phyloP scores from a whole-genome alignment of 1,139 yeast genomes.

The Pichia sp. region DNA sequence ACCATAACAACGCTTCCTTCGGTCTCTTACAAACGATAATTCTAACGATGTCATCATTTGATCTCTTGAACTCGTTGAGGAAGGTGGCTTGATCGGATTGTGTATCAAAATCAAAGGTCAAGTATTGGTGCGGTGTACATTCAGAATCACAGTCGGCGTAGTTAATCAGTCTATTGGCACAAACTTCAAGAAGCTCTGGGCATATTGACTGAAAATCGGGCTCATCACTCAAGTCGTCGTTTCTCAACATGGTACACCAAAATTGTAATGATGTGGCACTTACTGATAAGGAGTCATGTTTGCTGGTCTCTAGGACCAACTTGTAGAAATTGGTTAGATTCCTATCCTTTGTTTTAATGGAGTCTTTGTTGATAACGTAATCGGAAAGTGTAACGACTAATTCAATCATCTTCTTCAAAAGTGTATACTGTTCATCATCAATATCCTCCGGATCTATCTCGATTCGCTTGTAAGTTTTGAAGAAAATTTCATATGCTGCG shows the following conservation, averaged over 20 bases:
- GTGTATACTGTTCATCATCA: conserved; percentile 71
- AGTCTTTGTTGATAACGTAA: conserved; percentile 41
- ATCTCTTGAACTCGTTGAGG: conserved; percentile 70
- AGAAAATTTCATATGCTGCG: conserved; percentile 62
- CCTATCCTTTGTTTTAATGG: conserved; percentile 35
- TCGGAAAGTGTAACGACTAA: conserved; percentile 89
- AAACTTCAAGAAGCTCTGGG: conserved; percentile 63
- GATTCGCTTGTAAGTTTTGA: conserved; percentile 57
- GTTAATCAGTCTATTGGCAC: conserved; percentile 73
- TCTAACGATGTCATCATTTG: conserved; percentile 86
- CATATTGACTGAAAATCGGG: conserved; percentile 40
- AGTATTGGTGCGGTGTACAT: conserved; percentile 53
- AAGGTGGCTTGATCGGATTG: conserved; percentile 74
- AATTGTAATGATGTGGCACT: conserved; percentile 88
- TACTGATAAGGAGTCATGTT: conserved; percentile 79
- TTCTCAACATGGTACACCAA: conserved; percentile 87
- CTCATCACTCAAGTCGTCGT: conserved; percentile 59
- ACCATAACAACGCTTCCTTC: conserved; percentile 74
- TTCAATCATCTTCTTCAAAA: conserved; percentile 85
- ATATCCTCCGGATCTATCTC: conserved; percentile 65
- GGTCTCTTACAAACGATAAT: conserved; percentile 83
- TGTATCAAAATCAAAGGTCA: conserved; percentile 84
- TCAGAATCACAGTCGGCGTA: conserved; percentile 65
- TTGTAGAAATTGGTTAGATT: conserved; percentile 60
- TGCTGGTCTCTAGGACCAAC: conserved; percentile 73